Evolutionary conservation across 2,329 filamentous ascomycete genomes (phyloP).

Genomic region (Calonectria hongkongensis): DNA sequence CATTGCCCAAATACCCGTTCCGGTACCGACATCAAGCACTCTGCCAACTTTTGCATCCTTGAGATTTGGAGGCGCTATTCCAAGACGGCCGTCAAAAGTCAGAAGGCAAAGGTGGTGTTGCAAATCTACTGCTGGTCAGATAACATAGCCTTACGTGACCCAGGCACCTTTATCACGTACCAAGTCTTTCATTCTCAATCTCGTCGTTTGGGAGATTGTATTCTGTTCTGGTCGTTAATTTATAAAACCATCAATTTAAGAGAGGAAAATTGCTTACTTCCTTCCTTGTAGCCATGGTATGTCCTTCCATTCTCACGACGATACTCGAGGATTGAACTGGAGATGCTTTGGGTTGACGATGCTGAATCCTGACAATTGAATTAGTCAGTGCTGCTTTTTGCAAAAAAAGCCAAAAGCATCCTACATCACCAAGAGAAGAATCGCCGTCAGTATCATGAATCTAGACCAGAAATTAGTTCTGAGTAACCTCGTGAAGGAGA

Average conservation of each 20-base stretch:
- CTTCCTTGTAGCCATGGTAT: conserved; percentile 18
- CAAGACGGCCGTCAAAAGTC: conserved; percentile 12
- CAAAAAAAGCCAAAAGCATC: neutral
- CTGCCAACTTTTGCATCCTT: conserved; percentile 9
- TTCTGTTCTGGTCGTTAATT: neutral
- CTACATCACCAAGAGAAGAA: conserved; percentile 6
- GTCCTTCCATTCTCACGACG: conserved; percentile 12
- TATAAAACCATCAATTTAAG: neutral
- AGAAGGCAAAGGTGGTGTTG: conserved; percentile 31
- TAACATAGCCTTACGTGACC: neutral
- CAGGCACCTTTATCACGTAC: neutral
- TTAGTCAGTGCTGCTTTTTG: neutral
- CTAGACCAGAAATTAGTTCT: neutral
- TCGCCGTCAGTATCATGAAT: neutral
- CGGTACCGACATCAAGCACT: conserved; percentile 27
- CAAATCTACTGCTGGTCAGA: neutral
- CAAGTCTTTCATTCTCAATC: conserved; percentile 15
- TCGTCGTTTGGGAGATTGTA: conserved; percentile 19
- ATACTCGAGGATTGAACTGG: conserved; percentile 6
- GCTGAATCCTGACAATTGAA: neutral
- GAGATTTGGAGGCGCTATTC: neutral
- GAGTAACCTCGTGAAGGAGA: no score
- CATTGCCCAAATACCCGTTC: conserved; percentile 27
- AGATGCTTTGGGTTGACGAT: conserved; percentile 1
- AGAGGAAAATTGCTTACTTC: neutral